Percentiles rank a stretch among this genome's conserved stretches.
phyloP scores from a whole-genome alignment of 495 filamentous ascomycete species.

The Daldinia childiae region DNA sequence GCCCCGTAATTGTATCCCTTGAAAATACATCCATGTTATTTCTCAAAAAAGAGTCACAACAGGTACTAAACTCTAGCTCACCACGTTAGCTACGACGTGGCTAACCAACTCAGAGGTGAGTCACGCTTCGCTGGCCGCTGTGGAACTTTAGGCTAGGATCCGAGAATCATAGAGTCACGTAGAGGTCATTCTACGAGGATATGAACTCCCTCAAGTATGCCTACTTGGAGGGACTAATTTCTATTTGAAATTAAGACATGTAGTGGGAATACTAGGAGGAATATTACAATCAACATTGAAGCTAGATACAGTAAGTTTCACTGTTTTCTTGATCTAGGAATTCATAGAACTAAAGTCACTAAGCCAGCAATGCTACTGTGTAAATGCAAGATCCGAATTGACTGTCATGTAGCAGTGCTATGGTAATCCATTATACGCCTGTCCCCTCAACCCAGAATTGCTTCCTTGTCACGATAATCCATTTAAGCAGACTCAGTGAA shows the following conservation, averaged over 20 bases:
- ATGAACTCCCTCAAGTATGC: neutral
- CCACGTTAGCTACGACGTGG: constrained; percentile 1
- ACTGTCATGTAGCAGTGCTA: constrained; percentile 50
- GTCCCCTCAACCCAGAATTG: constrained; percentile 52
- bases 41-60: neutral
- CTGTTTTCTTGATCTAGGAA: neutral
- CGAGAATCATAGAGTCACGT: neutral
- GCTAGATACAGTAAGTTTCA: neutral
- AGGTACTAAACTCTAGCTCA: neutral
- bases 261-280: neutral
- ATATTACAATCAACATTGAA: neutral
- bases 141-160: neutral
- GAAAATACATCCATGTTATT: neutral
- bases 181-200: neutral
- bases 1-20: neutral
- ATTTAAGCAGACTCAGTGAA: constrained; percentile 66
- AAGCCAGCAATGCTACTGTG: constrained; percentile 15
- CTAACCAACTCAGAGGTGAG: neutral
- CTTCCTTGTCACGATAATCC: constrained; percentile 38
- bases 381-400: constrained; percentile 52
- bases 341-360: neutral
- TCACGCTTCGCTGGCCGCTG: neutral
- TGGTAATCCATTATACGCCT: constrained; percentile 51
- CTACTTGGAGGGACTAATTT: neutral
- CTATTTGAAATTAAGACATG: neutral